Conservation (phyloP, 306 rosid genomes). For the Acacia acuminata region DNA sequence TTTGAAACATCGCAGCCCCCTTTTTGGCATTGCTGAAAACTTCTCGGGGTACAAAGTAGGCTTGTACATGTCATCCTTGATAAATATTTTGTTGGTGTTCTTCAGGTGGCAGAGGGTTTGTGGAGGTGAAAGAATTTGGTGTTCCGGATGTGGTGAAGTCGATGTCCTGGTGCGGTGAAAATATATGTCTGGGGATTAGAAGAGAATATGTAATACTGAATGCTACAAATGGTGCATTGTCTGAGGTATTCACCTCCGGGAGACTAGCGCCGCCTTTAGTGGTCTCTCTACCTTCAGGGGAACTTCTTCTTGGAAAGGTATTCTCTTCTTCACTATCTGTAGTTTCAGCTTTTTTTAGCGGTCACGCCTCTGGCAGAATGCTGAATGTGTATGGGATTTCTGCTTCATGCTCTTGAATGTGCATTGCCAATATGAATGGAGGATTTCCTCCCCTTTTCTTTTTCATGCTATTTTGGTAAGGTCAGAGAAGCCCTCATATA, state of each 20-base stretch:
- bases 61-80: neutral
- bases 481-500: neutral
- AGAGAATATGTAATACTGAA: conserved; percentile 86
- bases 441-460: neutral
- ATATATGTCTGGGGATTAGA: conserved; percentile 84
- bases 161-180: conserved; percentile 96
- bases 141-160: conserved; percentile 91
- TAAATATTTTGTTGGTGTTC: conserved; percentile 17
- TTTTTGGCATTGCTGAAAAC: neutral
- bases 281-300: conserved; percentile 90
- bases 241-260: conserved; percentile 91
- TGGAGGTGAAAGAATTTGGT: conserved; percentile 89
- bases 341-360: neutral
- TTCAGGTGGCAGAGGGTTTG: conserved; percentile 93
- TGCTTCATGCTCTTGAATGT: neutral
- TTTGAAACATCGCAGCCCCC: neutral
- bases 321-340: conserved; percentile 7
- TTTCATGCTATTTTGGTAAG: neutral
- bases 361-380: neutral
- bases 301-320: conserved; percentile 98
- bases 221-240: conserved; percentile 71
- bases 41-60: neutral
- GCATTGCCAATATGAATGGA: conserved; percentile 14
- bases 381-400: conserved; percentile 3
- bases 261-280: conserved; percentile 92